phyloP scores from a whole-genome alignment of 768 basidiomycete genomes.

The Glaciozyma martinii region DNA sequence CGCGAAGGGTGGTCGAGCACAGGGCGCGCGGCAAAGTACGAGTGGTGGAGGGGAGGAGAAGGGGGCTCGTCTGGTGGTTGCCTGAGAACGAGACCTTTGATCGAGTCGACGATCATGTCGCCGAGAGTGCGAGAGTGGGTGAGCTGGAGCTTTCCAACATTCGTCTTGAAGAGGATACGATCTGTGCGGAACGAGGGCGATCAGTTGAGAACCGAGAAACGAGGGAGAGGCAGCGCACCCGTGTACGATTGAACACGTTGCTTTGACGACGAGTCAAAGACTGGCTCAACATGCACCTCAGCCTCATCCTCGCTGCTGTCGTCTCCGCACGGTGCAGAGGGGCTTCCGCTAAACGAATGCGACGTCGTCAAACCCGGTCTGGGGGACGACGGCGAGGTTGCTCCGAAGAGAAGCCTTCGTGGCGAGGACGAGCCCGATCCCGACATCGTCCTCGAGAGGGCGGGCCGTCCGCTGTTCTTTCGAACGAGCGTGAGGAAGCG shows the following conservation, averaged over 20 bases:
- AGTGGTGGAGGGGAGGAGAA: background rate
- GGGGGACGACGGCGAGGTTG: slow-evolving; percentile 8
- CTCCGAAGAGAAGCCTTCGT: background rate
- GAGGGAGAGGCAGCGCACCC: background rate
- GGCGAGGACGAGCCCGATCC: background rate
- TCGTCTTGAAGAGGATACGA: slow-evolving; percentile 33
- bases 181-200: slow-evolving; percentile 5
- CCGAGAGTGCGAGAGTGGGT: background rate
- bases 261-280: slow-evolving; percentile 33
- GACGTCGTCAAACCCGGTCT: background rate
- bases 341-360: background rate
- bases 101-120: slow-evolving; percentile 9
- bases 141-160: background rate
- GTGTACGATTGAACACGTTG: slow-evolving; percentile 35
- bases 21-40: background rate
- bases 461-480: slow-evolving; percentile 2
- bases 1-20: background rate
- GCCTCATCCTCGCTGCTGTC: background rate
- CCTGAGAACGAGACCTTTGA: background rate
- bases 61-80: background rate
- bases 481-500: slow-evolving; percentile 30
- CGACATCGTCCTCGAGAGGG: background rate
- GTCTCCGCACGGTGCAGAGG: no score
- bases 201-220: background rate
- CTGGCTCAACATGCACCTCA: slow-evolving; percentile 8